Evolutionary conservation across 1,139 yeast genomes (phyloP), one percentile per base, ranked within the genome.

Genomic region (Zygoascus sp.): DNA sequence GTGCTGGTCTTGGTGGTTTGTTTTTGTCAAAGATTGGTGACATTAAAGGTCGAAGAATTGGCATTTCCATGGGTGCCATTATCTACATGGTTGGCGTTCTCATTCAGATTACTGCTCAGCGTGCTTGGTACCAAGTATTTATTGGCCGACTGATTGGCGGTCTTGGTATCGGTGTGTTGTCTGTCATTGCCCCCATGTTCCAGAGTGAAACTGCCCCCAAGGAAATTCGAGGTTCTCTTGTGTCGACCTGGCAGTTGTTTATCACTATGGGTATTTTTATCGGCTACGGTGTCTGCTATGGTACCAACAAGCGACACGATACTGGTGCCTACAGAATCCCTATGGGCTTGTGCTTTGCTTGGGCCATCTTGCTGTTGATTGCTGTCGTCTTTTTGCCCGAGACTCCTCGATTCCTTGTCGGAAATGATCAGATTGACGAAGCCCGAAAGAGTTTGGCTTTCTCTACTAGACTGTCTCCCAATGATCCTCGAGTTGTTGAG

Each of bases 371-470:
- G 15, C 58, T 67, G 30, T 57, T 70, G 44, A 56, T 64, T 42
- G 92, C 86, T 63, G 77, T 83, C 79, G 56, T 74, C 43, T 70
- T 81, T 59, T 77, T 83, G 66, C 94, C 94, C 50, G 95, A 85
- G 67, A 80, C 92, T 36, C 90, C 95, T 57, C 77, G 95, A 69
- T 85, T 68, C 67, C 74, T 76, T 63, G 75, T 82, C 52, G 76
- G 79, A 53, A 69, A 64, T 44, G 79, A 74, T 52, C 68, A 68
- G 50, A 66, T 77, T 45, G 84, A 74, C 20, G 77, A 75, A 47
- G 94, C 92, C 27, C 75, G 74, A 66, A 60, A 65, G 52, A 71
- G 88, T 13, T 65, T 87, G 57, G 79, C 87, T 28, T 77, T 70
- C 53, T 74, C 83, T 42, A 76, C 87, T 67, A 77, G 80, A 56